These are phyloP conservation scores for Stephanodiscus minutulus DNA, from an alignment of 108 stramenopile species.

Conservation along the genomic window DNA sequence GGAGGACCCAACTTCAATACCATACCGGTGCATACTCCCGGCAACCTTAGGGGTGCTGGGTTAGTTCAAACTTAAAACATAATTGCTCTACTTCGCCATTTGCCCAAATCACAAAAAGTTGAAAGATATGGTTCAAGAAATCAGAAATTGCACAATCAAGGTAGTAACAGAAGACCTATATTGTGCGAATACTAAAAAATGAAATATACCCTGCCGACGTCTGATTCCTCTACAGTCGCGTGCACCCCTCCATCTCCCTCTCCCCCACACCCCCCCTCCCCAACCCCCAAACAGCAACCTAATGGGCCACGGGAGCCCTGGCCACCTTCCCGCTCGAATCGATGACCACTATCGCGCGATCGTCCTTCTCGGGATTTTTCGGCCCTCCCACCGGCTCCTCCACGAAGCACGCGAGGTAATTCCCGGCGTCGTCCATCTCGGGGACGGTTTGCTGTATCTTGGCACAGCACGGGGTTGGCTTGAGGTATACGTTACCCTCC, in stretches of 20 bases:
- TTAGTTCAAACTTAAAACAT: too few species aligned
- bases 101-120: too few species aligned
- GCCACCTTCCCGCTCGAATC: conserved; percentile 9
- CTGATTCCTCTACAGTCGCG: too few species aligned
- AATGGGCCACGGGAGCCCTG: conserved; percentile 23
- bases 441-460: conserved; percentile 25
- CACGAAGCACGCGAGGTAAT: conserved; percentile 36
- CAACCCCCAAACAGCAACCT: background rate
- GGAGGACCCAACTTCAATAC: too few species aligned
- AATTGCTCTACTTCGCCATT: too few species aligned
- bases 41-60: too few species aligned
- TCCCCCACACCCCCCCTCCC: background rate
- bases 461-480: conserved; percentile 22
- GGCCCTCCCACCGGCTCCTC: conserved; percentile 32
- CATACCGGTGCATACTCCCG: too few species aligned
- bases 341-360: conserved; percentile 26
- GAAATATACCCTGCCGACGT: too few species aligned
- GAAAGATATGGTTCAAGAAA: too few species aligned
- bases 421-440: conserved; percentile 24
- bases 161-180: too few species aligned
- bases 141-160: too few species aligned
- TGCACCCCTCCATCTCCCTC: background rate
- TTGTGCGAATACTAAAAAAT: too few species aligned
- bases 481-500: background rate
- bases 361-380: conserved; percentile 27